Conservation (phyloP, 2,329 filamentous ascomycete species). For the Lachnellula cervina region DNA sequence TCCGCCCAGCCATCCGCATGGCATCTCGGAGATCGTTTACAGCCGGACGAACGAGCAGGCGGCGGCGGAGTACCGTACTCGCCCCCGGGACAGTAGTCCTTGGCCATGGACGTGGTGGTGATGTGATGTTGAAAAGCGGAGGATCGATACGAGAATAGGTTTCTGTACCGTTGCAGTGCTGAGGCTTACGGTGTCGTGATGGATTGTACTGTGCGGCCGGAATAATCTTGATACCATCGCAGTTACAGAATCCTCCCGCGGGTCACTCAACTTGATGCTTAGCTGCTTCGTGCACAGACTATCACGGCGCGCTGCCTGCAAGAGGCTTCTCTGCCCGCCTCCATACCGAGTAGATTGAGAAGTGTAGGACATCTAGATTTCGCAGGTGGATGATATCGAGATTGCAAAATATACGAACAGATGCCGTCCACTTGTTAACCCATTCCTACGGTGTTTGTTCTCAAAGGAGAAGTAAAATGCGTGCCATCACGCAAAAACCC, state of each 20-base stretch:
- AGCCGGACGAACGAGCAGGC: constrained; percentile 13
- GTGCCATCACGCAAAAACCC: too few relatives aligned
- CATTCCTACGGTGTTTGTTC: neutral
- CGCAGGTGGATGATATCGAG: too few relatives aligned
- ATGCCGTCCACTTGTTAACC: too few relatives aligned
- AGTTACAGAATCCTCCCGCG: constrained; percentile 14
- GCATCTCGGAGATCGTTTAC: constrained; percentile 1
- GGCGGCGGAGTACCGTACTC: constrained; percentile 4
- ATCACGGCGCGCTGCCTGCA: constrained; percentile 10
- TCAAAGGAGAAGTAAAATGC: neutral
- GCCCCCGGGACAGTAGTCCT: neutral
- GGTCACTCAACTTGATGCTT: neutral
- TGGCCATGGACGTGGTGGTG: neutral
- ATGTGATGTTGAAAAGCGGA: neutral
- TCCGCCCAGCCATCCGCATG: constrained; percentile 1
- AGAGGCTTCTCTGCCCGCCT: constrained; percentile 14
- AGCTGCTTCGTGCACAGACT: constrained; percentile 16
- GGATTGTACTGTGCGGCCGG: neutral
- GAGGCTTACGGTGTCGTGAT: neutral
- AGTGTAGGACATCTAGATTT: neutral
- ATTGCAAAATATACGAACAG: too few relatives aligned
- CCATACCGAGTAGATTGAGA: neutral
- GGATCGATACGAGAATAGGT: constrained; percentile 8
- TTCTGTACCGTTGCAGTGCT: neutral
- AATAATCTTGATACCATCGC: constrained; percentile 13